Conservation (phyloP, 225 moss, liverwort and hornwort genomes). For the Straminergon stramineum region DNA sequence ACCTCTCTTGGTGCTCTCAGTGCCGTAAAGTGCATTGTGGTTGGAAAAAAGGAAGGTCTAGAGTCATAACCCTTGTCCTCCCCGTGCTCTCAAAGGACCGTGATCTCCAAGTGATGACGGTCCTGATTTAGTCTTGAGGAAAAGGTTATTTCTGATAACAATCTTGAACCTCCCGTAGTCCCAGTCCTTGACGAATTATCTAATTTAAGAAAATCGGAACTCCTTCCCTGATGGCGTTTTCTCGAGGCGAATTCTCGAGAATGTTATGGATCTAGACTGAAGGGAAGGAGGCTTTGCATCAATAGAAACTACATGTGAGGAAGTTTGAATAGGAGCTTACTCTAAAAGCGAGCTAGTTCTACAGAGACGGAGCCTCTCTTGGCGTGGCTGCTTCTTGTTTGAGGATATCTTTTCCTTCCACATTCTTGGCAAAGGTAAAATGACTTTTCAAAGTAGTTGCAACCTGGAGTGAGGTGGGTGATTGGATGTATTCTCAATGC, state of each 20-base stretch:
- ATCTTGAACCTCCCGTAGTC: not conserved
- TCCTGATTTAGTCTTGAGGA: not conserved
- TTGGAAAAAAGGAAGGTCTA: not conserved
- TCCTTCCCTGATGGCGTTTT: not conserved
- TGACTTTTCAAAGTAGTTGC: not conserved
- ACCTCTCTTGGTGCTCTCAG: not conserved
- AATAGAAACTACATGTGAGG: not conserved
- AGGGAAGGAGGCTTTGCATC: not conserved
- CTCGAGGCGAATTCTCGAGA: not conserved
- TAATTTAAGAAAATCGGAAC: not conserved
- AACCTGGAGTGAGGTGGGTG: not conserved
- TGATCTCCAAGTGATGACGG: not conserved
- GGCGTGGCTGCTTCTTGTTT: not conserved
- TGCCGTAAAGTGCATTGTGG: not conserved
- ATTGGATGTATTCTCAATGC: constrained; percentile 2
- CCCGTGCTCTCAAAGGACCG: not conserved
- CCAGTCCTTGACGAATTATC: not conserved
- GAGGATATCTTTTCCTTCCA: not conserved
- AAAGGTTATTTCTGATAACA: not conserved
- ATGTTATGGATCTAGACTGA: not conserved
- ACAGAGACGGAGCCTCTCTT: not conserved
- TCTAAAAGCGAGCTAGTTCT: not conserved
- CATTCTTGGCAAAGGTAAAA: not conserved
- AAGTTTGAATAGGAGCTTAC: no score
- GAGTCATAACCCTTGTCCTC: not conserved